Percentiles rank a stretch among this genome's conserved stretches.
These are phyloP conservation scores for Corynespora cassiicola DNA, from an alignment of 2,329 filamentous ascomycete genomes.

Conservation along the genomic window DNA sequence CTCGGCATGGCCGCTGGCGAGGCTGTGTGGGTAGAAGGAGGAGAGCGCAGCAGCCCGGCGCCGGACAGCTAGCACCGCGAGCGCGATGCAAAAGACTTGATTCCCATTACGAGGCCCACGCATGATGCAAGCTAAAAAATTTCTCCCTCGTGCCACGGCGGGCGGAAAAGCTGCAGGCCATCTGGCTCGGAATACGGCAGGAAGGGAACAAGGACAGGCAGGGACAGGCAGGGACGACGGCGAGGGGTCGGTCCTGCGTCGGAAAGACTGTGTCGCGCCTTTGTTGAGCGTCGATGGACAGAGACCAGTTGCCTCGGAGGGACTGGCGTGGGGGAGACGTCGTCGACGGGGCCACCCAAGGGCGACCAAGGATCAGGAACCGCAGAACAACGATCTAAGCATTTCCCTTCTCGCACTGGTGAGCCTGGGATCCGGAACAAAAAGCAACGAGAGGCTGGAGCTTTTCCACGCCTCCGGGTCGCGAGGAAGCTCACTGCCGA, in stretches of 20 bases:
- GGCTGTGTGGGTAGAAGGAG: conserved; percentile 36
- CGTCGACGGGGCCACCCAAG: too few relatives aligned
- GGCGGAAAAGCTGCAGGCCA: conserved; percentile 3
- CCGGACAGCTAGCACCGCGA: too few relatives aligned
- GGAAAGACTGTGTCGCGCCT: conserved; percentile 4
- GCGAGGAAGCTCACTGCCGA: conserved; percentile 27
- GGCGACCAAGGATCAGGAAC: conserved; percentile 41
- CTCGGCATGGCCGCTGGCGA: conserved; percentile 31
- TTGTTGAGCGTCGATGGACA: conserved; percentile 15
- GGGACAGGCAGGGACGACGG: neutral
- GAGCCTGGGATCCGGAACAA: conserved; percentile 30
- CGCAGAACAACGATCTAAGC: conserved; percentile 26
- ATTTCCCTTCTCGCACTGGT: conserved; percentile 13
- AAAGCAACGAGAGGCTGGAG: conserved; percentile 36
- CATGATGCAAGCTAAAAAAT: conserved; percentile 25
- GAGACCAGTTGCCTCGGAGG: conserved; percentile 18
- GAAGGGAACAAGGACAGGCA: neutral
- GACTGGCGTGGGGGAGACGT: conserved; percentile 36
- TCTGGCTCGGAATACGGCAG: neutral
- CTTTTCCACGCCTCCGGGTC: conserved; percentile 28
- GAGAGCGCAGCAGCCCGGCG: too few relatives aligned
- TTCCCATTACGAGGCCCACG: conserved; percentile 24
- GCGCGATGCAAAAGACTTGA: too few relatives aligned
- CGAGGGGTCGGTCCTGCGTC: conserved; percentile 7
- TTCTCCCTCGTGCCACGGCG: conserved; percentile 25